Evolutionary conservation across 2,329 filamentous ascomycete genomes (phyloP), one percentile per base, ranked within the genome.

Genomic region (Chrysosporium queenslandicum): DNA sequence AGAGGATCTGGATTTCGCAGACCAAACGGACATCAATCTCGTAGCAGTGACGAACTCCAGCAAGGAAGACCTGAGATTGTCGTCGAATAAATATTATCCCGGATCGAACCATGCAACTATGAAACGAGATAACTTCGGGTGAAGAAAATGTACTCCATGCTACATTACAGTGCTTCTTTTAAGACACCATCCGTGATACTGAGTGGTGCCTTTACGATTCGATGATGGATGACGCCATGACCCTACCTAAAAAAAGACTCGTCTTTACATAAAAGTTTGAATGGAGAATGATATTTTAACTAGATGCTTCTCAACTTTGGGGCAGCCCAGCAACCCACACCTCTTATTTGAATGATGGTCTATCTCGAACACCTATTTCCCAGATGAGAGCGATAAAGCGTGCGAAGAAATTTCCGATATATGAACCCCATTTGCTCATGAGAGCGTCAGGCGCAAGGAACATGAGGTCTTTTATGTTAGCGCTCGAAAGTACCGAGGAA

Each of bases 41-140:
- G 79, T 59, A 78, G 77, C 61, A 82, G 79, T 65, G 80, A 83
- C 60, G 80, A 83, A 64, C 69, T 83, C 54, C 78, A 78, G 52
- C 74, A 77, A 58, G 77, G 75, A 61, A 37, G 50, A n/a, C 79
- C 77, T 58, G 78, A 81, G 65, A 81, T 82, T 64, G 79, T 81
- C 61, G 79, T 82, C 61, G 80, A 81, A 71, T 80, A 79, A 68
- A 66, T 56, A 55, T 60, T 55, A 53, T n/a, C 46, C 45, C 20
- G 25, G 36, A 55, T 50, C 29, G 55, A 23, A 55, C 55, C 53
- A 36, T 6, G 42, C 42, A 30, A 30, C 55, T 55, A 49, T 37
- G 60, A 58, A 59, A 61, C 61, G 25, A 53, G 27, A 50, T 52
- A 21, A 57, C 42, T 29, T 34, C 53, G 53, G 48, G 36, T 41